Evolutionary conservation across 352 stramenopile species (phyloP).

Genomic region (Phytophthora parvispora): DNA sequence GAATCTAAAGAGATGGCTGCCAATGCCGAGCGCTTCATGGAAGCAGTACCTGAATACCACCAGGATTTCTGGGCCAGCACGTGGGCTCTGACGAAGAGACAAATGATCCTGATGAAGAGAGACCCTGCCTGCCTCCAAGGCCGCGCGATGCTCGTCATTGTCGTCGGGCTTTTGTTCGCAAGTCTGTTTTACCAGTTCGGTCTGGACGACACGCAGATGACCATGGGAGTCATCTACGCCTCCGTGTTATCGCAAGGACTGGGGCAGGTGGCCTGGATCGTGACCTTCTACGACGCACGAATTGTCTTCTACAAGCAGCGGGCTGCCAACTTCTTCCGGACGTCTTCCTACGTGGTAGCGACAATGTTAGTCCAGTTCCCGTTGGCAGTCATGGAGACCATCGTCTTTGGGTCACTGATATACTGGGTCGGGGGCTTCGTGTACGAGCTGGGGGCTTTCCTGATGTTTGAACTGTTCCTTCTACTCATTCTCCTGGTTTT

Average conservation of each 20-base stretch:
- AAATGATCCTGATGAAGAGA: conserved; percentile 51
- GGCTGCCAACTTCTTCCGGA: conserved; percentile 57
- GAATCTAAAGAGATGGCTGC: neutral
- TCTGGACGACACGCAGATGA: conserved; percentile 10
- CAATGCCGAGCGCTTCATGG: neutral
- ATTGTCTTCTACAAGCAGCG: conserved; percentile 72
- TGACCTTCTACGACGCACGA: conserved; percentile 60
- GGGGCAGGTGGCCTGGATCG: conserved; percentile 57
- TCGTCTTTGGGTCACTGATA: conserved; percentile 73
- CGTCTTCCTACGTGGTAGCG: conserved; percentile 35
- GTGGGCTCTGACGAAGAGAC: conserved; percentile 41
- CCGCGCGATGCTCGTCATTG: conserved; percentile 10
- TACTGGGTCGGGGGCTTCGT: conserved; percentile 84
- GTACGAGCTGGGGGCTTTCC: neutral
- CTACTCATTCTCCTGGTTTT: conserved; percentile 12
- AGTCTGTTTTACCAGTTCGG: conserved; percentile 31
- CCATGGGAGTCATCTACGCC: conserved; percentile 75
- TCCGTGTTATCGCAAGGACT: conserved; percentile 65
- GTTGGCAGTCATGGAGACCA: conserved; percentile 48
- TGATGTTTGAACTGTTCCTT: conserved; percentile 17
- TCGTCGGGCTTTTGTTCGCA: conserved; percentile 24
- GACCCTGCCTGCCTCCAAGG: conserved; percentile 7
- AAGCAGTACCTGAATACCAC: conserved; percentile 16
- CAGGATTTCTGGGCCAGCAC: conserved; percentile 20
- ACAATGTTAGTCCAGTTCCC: conserved; percentile 15